Percentiles rank a stretch among this genome's conserved stretches.
Evolutionary conservation across 345 rosid genomes (phyloP).

Genomic region (Rhodomyrtus tomentosa): DNA sequence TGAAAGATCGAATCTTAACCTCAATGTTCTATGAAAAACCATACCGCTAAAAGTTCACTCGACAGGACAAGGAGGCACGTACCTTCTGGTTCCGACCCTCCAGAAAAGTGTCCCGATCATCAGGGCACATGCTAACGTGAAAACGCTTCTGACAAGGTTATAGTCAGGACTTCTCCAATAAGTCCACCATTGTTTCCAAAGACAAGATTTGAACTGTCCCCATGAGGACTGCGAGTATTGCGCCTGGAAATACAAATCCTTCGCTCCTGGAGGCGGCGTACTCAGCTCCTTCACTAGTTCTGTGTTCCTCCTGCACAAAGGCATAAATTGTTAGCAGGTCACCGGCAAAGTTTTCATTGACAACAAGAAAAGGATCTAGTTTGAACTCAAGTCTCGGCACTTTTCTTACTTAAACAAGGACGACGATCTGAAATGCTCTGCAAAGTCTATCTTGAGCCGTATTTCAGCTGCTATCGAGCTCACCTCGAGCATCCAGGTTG

Average conservation of each 20-base stretch:
- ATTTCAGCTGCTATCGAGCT: constrained; percentile 67
- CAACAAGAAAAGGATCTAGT: not conserved
- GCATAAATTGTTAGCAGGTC: not conserved
- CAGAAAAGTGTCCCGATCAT: constrained; percentile 23
- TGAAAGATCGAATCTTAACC: not conserved
- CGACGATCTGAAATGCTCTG: constrained; percentile 49
- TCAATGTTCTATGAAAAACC: not conserved
- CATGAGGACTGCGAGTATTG: constrained; percentile 16
- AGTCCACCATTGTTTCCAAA: constrained; percentile 32
- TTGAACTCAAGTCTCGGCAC: not conserved
- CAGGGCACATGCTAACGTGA: constrained; percentile 18
- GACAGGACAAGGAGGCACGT: not conserved
- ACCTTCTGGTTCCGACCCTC: constrained; percentile 22
- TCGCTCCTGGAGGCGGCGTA: constrained; percentile 15
- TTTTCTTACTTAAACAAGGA: constrained; percentile 47
- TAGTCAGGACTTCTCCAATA: constrained; percentile 40
- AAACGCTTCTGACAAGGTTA: constrained; percentile 20
- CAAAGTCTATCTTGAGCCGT: constrained; percentile 56
- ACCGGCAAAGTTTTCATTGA: not conserved
- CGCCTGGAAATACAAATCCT: constrained; percentile 16
- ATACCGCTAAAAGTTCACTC: not conserved
- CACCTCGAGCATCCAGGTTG: constrained; percentile 94
- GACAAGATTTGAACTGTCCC: constrained; percentile 34
- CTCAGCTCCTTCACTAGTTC: constrained; percentile 17
- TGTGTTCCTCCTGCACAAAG: constrained; percentile 12